A percentile compares a stretch with the other conserved stretches of the same genome.
phyloP scores from a whole-genome alignment of 2,329 filamentous ascomycete species.

The Zymoseptoria pseudotritici region DNA sequence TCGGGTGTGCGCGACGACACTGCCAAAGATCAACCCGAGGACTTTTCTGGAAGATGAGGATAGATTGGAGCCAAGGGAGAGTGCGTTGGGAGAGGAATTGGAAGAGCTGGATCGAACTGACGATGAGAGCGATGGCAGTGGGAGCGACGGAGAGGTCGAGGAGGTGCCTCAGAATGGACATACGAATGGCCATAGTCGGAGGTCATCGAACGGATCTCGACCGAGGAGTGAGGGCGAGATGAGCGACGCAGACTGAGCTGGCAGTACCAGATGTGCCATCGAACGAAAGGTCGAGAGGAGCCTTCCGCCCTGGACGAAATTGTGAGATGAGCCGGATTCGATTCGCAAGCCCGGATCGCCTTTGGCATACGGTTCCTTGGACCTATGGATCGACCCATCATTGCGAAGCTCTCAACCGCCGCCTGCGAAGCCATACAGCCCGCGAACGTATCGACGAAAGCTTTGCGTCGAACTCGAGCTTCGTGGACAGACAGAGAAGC shows the following conservation, averaged over 20 bases:
- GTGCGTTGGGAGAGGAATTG: slow-evolving; percentile 68
- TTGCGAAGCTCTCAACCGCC: too few relatives aligned
- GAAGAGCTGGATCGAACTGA: slow-evolving; percentile 62
- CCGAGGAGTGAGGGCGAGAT: slow-evolving; percentile 14
- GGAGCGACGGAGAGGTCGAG: slow-evolving; percentile 19
- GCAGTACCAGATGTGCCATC: background rate
- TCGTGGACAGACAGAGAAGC: too few relatives aligned
- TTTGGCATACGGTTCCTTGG: too few relatives aligned
- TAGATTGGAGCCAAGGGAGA: slow-evolving; percentile 74
- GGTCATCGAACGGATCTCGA: slow-evolving; percentile 1
- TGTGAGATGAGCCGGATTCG: background rate
- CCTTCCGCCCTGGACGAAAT: background rate
- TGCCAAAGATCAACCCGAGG: slow-evolving; percentile 84
- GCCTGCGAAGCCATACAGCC: too few relatives aligned
- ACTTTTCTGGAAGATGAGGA: slow-evolving; percentile 83
- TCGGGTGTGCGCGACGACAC: slow-evolving; percentile 78
- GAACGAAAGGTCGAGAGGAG: background rate
- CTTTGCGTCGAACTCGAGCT: too few relatives aligned
- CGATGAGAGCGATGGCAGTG: slow-evolving; percentile 32
- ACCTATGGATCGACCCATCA: too few relatives aligned
- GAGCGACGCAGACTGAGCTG: slow-evolving; percentile 19
- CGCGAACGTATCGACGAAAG: too few relatives aligned
- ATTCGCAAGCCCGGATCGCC: background rate
- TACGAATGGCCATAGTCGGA: slow-evolving; percentile 12
- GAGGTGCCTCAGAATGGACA: slow-evolving; percentile 15